Conservation (phyloP, 148 eudicot genomes). For the Cornus florida region DNA sequence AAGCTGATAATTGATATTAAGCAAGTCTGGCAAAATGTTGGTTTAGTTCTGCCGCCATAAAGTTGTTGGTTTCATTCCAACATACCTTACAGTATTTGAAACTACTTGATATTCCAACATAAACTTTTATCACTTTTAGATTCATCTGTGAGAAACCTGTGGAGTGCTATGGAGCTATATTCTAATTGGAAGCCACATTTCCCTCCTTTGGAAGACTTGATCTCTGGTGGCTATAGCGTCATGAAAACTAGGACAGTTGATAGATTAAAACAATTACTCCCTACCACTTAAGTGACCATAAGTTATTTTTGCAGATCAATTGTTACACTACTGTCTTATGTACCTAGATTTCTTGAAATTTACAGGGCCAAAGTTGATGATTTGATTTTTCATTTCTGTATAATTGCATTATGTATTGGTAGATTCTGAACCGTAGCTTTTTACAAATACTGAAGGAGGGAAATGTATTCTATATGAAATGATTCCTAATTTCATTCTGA, state of each 20-base stretch:
- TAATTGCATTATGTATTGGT: not conserved
- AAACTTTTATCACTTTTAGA: not conserved
- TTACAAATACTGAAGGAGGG: not conserved
- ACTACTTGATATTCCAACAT: not conserved
- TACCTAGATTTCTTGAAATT: not conserved
- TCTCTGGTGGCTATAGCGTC: not conserved
- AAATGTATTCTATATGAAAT: conserved; percentile 4
- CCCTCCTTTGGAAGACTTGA: not conserved
- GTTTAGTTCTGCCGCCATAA: not conserved
- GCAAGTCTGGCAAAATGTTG: not conserved
- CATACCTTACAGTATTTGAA: not conserved
- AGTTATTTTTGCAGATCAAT: not conserved
- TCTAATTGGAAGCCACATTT: not conserved
- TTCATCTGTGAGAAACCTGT: not conserved
- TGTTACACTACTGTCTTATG: not conserved
- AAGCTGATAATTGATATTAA: not conserved
- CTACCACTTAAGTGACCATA: not conserved
- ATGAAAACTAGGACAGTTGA: not conserved
- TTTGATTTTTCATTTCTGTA: not conserved
- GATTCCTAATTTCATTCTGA: conserved; percentile 2
- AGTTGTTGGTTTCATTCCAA: not conserved
- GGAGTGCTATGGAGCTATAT: not conserved
- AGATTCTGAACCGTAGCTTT: not conserved
- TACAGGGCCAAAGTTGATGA: conserved; percentile 1
- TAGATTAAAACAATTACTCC: not conserved